Conservation (phyloP, 2,329 filamentous ascomycete genomes). For the Cladophialophora exuberans region DNA sequence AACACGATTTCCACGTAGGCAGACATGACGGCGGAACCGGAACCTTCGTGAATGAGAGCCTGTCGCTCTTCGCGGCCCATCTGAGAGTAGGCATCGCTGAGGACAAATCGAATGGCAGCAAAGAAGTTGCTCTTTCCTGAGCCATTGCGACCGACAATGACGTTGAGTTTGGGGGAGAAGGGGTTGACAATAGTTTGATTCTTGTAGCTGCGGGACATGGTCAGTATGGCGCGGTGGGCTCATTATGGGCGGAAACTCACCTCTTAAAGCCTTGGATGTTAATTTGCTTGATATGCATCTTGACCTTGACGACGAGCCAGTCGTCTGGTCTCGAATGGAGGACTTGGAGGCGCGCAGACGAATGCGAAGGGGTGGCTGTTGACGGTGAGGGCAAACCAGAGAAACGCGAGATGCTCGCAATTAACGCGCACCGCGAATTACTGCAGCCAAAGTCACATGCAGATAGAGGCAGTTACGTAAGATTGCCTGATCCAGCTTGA, state of each 20-base stretch:
- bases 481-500: too few species aligned
- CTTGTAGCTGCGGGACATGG: conserved; percentile 74
- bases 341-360: too few species aligned
- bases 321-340: too few species aligned
- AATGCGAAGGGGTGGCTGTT: too few species aligned
- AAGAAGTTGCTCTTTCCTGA: conserved; percentile 99
- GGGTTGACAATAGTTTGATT: conserved; percentile 98
- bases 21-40: conserved; percentile 96
- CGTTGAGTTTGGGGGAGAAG: conserved; percentile 96
- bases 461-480: too few species aligned
- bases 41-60: conserved; percentile 95
- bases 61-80: conserved; percentile 96
- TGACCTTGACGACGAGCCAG: conserved; percentile 39
- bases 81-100: conserved; percentile 95
- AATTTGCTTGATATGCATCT: conserved; percentile 99
- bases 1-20: conserved; percentile 99
- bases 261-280: conserved; percentile 99
- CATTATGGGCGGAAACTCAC: conserved; percentile 51
- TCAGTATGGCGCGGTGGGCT: not conserved
- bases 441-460: too few species aligned
- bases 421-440: too few species aligned
- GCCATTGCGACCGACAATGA: conserved; percentile 98
- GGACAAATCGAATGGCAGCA: conserved; percentile 95
- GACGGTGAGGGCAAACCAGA: too few species aligned
- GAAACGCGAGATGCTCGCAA: too few species aligned